Evolutionary conservation across 139 green algal genomes (phyloP).

Genomic region (Chlorella vulgaris): DNA sequence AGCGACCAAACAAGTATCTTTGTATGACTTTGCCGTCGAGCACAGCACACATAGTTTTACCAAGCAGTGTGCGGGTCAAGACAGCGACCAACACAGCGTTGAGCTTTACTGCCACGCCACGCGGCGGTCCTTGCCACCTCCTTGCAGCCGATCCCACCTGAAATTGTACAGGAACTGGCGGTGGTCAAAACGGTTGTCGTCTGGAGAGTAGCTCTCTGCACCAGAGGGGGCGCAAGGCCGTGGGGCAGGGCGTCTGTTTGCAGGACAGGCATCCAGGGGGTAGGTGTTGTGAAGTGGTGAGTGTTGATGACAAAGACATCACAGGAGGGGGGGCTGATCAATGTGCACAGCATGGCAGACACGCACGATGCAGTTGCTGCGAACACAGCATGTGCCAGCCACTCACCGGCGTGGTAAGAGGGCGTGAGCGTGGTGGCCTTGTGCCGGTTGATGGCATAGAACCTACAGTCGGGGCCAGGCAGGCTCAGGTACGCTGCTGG

Average conservation of each 20-base stretch:
- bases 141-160: slow-evolving; percentile 3
- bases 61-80: too few species aligned
- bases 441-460: slow-evolving; percentile 95
- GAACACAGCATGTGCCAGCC: background rate
- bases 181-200: slow-evolving; percentile 97
- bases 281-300: too few species aligned
- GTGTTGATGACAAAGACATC: too few species aligned
- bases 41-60: too few species aligned
- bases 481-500: background rate
- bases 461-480: slow-evolving; percentile 35
- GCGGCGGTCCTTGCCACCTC: background rate
- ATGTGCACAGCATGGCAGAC: too few species aligned
- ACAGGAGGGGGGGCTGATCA: too few species aligned
- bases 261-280: too few species aligned
- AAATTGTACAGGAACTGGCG: slow-evolving; percentile 95
- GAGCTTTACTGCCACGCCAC: background rate
- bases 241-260: background rate
- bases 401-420: slow-evolving; percentile 85
- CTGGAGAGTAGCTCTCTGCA: slow-evolving; percentile 90
- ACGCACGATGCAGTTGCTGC: background rate
- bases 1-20: too few species aligned
- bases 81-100: too few species aligned
- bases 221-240: background rate
- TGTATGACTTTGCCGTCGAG: too few species aligned
- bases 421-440: slow-evolving; percentile 97